Evolutionary conservation across 306 rosid genomes (phyloP), one percentile per base, ranked within the genome.

Genomic region (Begonia loranthoides): DNA sequence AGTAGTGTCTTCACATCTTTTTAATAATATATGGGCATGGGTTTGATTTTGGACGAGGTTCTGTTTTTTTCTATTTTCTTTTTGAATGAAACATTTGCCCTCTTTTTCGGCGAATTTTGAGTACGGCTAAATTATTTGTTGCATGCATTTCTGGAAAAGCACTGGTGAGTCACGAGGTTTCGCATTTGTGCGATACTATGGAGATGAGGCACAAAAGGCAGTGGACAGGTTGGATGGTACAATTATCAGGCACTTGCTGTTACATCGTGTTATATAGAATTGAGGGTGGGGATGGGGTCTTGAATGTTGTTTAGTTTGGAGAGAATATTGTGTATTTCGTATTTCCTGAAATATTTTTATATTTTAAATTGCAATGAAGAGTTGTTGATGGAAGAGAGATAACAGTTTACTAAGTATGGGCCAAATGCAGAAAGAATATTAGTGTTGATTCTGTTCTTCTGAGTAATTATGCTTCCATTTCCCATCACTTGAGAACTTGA

Each of bases 371-470:
- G 10, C 12, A 74, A 83, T 94, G 94, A 55, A 78, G 79, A 74
- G 76, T 80, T 76, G 94, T 87, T 57, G 94, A 83, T 68, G 96
- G 96, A 15, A 94, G 94, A 10, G 96, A 87, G 72, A 87, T 87
- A 64, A 74, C 92, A 10, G 96, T 87, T 87, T 76, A 94, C 96
- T 9, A 80, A 87, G 54, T 87, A 87, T 52, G 96, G 96, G 38
- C 96, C 96, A 28, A 83, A 87, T 76, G 96, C 96, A 1, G 92
- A 83, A 76, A 81, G 66, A 63, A 83, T 87, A 94, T 87, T 75
- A 78, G 96, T 76, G 62, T 15, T 12, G 17, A 17, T 9, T 10
- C 34, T 19, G 11, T 15, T 28, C 15, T 13, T 12, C 46, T 17
- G 6, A 28, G 33, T 41, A n/a, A 12, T 10, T 28, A 13, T 22